These are phyloP conservation scores for Cutaneotrichosporon curvatum DNA, from an alignment of 1,284 basidiomycete species.

Conservation along the genomic window DNA sequence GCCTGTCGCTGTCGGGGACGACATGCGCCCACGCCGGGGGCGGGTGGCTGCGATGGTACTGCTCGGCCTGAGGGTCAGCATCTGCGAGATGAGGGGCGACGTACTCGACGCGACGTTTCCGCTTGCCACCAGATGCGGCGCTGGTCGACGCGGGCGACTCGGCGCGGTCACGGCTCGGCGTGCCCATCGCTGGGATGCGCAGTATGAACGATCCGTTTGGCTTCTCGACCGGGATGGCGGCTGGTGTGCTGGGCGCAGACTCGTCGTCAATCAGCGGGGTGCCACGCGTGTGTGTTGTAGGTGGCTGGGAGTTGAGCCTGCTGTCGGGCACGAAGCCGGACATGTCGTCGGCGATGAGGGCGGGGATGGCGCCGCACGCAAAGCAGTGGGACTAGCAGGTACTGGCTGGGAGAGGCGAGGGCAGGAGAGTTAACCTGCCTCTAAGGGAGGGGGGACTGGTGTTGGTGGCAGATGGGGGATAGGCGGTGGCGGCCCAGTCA, in stretches of 20 bases:
- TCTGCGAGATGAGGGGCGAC: not conserved
- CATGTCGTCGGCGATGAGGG: not conserved
- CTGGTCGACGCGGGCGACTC: slow-evolving; percentile 4
- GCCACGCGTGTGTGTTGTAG: not conserved
- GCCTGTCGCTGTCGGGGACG: slow-evolving; percentile 5
- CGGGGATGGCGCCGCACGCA: too few species aligned
- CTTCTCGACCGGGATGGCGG: not conserved
- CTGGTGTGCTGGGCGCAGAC: slow-evolving; percentile 2
- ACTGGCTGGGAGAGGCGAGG: too few species aligned
- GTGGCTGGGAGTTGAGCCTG: slow-evolving; percentile 1
- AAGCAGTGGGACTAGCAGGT: too few species aligned
- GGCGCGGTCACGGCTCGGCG: not conserved
- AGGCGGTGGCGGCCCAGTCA: too few species aligned
- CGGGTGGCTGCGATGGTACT: slow-evolving; percentile 6
- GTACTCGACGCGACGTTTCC: slow-evolving; percentile 18
- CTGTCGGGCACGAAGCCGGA: not conserved
- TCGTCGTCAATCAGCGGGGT: slow-evolving; percentile 3
- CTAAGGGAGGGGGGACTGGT: too few species aligned
- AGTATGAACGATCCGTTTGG: slow-evolving; percentile 5
- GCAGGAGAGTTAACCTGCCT: too few species aligned
- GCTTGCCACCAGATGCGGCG: slow-evolving; percentile 10
- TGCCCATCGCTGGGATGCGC: slow-evolving; percentile 6
- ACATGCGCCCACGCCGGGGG: slow-evolving; percentile 7
- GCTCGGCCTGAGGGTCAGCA: slow-evolving; percentile 1
- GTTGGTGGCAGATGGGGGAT: too few species aligned